Evolutionary conservation across 176 grass and related monocot species (phyloP), one percentile per base, ranked within the genome.

Genomic region (Oryza punctata): DNA sequence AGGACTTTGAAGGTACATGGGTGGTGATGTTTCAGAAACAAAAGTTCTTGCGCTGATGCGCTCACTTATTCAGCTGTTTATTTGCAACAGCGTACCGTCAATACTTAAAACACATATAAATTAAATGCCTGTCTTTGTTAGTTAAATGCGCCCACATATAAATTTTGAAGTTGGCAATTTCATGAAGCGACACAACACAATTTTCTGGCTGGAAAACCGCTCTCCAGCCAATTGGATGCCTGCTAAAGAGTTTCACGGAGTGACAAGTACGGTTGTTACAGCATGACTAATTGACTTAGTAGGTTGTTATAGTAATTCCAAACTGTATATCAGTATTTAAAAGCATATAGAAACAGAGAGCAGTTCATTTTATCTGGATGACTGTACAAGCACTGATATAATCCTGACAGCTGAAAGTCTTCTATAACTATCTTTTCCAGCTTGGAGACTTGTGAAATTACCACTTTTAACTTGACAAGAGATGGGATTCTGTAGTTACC

Each of bases 401-500:
- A 64, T 10, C 14, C 65, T 66, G 69, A 29, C 10, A 44, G n/a
- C 5, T 40, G 21, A 59, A 9, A 59, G 18, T 16, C 14, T 81
- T 81, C 23, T n/a, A 35, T 15, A 0, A 61, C 52, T 61, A 61
- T 73, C 28, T 70, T 82, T 74, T 18, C 27, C 1, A 10, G 59
- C 3, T 25, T 9, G 2, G 33, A 49, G 59, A 77, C 18, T 33
- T 80, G 66, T 45, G 3, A 67, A 67, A 15, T 30, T 43, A 79
- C 8, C 7, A 82, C 21, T 70, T 65, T 65, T 38, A 71, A 28
- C 25, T 33, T 43, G 18, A n/a, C 12, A 41, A 28, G 32, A 83
- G 15, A 60, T 80, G 49, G 69, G 15, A 63, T 63, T 69, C 7
- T 64, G 30, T 52, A n/a, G 16, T 72, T 85, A 94, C 93, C 93